Evolutionary conservation across 371 early-diverging fungal genomes (phyloP), one percentile per base, ranked within the genome.

Genomic region (Zancudomyces culisetae): DNA sequence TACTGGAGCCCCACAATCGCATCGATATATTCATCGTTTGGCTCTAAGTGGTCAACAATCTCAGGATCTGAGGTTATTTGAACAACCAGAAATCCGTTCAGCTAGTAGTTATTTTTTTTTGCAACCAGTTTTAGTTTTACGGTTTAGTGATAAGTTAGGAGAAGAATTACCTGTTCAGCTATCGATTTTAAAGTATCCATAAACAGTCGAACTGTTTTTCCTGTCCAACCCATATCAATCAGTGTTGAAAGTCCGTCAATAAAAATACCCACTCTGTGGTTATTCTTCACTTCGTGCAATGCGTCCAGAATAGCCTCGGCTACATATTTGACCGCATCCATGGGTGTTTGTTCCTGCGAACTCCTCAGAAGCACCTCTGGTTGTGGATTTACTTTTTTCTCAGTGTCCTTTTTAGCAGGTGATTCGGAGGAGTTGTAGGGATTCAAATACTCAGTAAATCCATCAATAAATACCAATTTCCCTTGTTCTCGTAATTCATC

Each of bases 401-500:
- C 29, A 3, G 3, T 19, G 6, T 15, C 15, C 18, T 3, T 23
- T 8, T 8, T 6, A 18, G 29, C 12, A 23, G 26, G 47, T 18
- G 12, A 23, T 29, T 8, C 4, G 13, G 26, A 27, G 6, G 29
- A 26, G 3, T 12, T 23, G 3, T 26, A 47, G 18, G 29, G 3
- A 8, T 3, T 3, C 26, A 15, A 20, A 12, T 15, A 19, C 19
- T 47, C 47, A 26, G 47, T 47, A 20, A 47, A 6, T 4, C 47
- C 47, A 47, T 47, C 47, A 47, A 47, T 19, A 26, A 47, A 47
- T n/a, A 4, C 47, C 13, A 47, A 47, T 12, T 47, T 29, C 6
- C 10, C 47, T 15, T 26, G 15, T 47, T 3, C 23, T 6, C 19
- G 18, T 23, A 47, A 6, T n/a, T n/a, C 8, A 43, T 43, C 45